Evolutionary conservation across 1,139 yeast genomes (phyloP).

Genomic region (Geotrichum fermentans): DNA sequence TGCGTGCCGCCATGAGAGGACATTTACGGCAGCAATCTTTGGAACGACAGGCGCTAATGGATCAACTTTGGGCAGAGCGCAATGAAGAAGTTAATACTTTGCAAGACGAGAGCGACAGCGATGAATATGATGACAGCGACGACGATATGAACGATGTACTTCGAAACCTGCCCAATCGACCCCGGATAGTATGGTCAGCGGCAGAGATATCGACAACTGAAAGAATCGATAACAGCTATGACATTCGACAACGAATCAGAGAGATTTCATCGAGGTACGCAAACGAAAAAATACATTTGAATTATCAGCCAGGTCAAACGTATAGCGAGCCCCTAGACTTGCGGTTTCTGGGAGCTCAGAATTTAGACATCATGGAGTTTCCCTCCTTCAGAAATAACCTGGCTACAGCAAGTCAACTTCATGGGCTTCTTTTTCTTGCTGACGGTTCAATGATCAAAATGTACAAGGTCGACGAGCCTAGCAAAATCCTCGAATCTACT

Average conservation of each 20-base stretch:
- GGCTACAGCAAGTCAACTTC: constrained; percentile 23
- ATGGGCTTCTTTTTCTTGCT: constrained; percentile 26
- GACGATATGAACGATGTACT: not conserved
- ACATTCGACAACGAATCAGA: not conserved
- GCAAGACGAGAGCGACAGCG: not conserved
- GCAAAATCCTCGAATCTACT: constrained; percentile 21
- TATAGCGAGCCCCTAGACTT: constrained; percentile 20
- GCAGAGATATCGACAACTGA: constrained; percentile 4
- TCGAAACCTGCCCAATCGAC: not conserved
- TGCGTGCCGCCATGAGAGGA: not conserved
- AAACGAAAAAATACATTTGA: constrained; percentile 6
- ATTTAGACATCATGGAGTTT: constrained; percentile 19
- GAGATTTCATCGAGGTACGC: constrained; percentile 2
- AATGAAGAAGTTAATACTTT: not conserved
- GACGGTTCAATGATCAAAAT: constrained; percentile 22
- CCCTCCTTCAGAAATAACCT: constrained; percentile 29
- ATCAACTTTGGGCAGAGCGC: constrained; percentile 1
- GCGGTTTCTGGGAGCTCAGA: constrained; percentile 21
- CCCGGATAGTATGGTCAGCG: not conserved
- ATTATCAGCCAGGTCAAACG: constrained; percentile 10
- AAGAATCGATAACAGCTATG: not conserved
- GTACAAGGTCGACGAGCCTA: constrained; percentile 24
- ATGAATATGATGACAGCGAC: not conserved
- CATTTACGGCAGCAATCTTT: not conserved
- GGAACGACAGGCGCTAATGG: not conserved